These are phyloP conservation scores for Arthrobotrys pseudoclavata DNA, from an alignment of 2,329 filamentous ascomycete genomes.

Conservation along the genomic window DNA sequence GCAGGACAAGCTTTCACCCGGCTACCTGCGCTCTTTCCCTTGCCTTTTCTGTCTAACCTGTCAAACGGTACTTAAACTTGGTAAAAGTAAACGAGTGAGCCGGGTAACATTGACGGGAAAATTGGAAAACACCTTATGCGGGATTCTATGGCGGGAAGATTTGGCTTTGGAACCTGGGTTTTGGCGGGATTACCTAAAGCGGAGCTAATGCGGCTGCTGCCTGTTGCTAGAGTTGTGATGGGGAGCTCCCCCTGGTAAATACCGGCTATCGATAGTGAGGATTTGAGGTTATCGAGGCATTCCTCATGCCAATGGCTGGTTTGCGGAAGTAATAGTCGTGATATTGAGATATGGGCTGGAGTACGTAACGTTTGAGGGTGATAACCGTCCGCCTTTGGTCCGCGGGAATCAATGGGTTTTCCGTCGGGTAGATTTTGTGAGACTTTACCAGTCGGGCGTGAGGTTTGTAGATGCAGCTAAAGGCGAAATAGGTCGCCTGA, in stretches of 20 bases:
- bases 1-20: neutral
- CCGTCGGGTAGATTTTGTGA: no score
- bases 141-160: neutral
- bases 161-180: neutral
- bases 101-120: conserved; percentile 17
- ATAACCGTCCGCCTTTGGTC: neutral
- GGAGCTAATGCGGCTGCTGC: conserved; percentile 21
- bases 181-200: conserved; percentile 25
- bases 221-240: neutral
- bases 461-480: no score
- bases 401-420: neutral
- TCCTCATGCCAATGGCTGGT: neutral
- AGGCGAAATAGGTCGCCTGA: no score
- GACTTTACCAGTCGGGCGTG: no score
- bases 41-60: neutral
- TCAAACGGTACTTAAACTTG: neutral
- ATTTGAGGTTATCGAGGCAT: neutral
- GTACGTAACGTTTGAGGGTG: neutral
- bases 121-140: neutral
- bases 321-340: neutral
- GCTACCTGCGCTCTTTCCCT: conserved; percentile 8
- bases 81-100: neutral
- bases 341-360: neutral
- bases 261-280: neutral
- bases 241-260: conserved; percentile 18